Percentiles rank a stretch among this genome's conserved stretches.
phyloP scores from a whole-genome alignment of 2,329 filamentous ascomycete genomes.

The Hypoxylon sp. region DNA sequence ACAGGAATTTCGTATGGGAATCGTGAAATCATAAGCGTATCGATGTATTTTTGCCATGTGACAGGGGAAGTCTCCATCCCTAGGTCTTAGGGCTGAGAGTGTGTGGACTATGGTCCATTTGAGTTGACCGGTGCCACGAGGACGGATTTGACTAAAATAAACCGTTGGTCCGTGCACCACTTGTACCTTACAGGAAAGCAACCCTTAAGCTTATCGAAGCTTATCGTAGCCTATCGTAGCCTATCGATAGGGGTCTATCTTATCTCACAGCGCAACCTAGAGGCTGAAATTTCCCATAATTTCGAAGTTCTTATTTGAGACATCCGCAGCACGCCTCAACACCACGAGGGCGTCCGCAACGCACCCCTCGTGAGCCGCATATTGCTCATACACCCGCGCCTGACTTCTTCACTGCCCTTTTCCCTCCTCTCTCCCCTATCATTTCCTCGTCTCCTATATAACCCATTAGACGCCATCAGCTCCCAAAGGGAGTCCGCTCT shows the following conservation, averaged over 20 bases:
- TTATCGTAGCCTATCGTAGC: constrained; percentile 1
- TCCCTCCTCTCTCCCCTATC: constrained; percentile 16
- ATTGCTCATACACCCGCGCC: constrained; percentile 47
- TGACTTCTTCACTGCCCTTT: constrained; percentile 40
- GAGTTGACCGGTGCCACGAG: constrained; percentile 35
- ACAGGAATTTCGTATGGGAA: constrained; percentile 10
- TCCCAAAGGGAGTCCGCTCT: constrained; percentile 37
- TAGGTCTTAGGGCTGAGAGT: constrained; percentile 39
- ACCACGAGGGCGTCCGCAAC: constrained; percentile 51
- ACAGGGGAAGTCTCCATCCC: constrained; percentile 22
- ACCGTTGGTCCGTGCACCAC: constrained; percentile 28
- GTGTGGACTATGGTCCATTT: neutral
- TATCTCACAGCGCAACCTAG: constrained; percentile 26
- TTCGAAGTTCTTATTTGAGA: constrained; percentile 39
- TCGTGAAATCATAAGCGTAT: constrained; percentile 14
- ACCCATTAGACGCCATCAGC: constrained; percentile 31
- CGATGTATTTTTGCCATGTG: constrained; percentile 32
- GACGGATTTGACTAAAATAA: constrained; percentile 35
- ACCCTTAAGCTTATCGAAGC: constrained; percentile 9
- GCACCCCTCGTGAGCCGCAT: constrained; percentile 52
- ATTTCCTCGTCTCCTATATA: constrained; percentile 43
- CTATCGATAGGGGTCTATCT: constrained; percentile 24
- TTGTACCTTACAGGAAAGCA: constrained; percentile 38
- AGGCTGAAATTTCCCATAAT: constrained; percentile 47
- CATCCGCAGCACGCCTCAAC: constrained; percentile 49